Evolutionary conservation across 768 basidiomycete genomes (phyloP).

Genomic region (Lactifluus pinguis): DNA sequence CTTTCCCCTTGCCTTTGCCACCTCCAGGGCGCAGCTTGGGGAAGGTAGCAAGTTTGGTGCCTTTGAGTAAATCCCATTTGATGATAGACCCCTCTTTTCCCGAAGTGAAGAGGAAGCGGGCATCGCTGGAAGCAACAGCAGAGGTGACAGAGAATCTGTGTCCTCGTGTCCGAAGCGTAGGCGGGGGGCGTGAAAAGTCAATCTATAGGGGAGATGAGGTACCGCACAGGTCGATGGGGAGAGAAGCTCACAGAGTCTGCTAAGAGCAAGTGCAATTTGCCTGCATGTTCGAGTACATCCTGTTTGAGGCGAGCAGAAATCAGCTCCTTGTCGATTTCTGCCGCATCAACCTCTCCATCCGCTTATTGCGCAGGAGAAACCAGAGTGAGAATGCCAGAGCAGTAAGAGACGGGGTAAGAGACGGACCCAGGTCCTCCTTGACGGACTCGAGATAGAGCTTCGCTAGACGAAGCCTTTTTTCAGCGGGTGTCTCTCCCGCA

Average conservation of each 20-base stretch:
- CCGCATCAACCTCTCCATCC: conserved; percentile 91
- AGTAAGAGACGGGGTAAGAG: neutral
- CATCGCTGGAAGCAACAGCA: conserved; percentile 67
- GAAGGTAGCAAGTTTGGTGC: conserved; percentile 48
- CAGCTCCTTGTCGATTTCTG: conserved; percentile 89
- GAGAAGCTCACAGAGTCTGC: conserved; percentile 52
- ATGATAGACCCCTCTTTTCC: conserved; percentile 88
- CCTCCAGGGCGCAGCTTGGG: conserved; percentile 45
- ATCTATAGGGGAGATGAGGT: conserved; percentile 33
- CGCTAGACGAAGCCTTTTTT: conserved; percentile 86
- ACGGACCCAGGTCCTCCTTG: conserved; percentile 57
- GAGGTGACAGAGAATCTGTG: conserved; percentile 78
- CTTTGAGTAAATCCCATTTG: conserved; percentile 70
- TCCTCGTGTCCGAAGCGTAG: conserved; percentile 52
- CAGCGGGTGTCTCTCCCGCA: conserved; percentile 81
- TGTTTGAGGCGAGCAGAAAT: conserved; percentile 85
- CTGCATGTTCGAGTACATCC: conserved; percentile 85
- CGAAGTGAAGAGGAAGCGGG: conserved; percentile 70
- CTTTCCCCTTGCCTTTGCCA: conserved; percentile 47
- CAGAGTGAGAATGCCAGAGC: neutral
- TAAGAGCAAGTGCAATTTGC: conserved; percentile 76
- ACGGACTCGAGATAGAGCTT: conserved; percentile 84
- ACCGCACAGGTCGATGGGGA: neutral
- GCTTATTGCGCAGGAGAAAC: conserved; percentile 30
- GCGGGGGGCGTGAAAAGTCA: conserved; percentile 42